Base-by-base conservation (phyloP, 495 filamentous ascomycete species). In the Penicillium angulare region DNA sequence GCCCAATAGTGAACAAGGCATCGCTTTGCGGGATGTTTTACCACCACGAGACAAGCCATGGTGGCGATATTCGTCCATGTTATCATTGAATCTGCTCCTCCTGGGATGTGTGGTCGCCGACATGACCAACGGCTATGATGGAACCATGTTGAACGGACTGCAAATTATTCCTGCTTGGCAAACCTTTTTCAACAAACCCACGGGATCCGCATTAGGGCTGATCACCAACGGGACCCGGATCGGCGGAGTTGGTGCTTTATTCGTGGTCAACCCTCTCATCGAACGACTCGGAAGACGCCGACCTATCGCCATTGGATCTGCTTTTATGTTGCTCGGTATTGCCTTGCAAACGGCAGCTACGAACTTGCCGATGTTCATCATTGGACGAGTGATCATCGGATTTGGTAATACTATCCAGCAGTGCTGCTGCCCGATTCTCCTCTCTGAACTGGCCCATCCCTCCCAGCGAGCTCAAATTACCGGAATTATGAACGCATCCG, bases 391-490 rank as follows among this genome's bases (percentile, higher is more conserved):
- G 3, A n/a, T 54, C 7, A 7, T 54, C 1, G 50, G 50, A 20
- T 15, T 35, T 17, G 43, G 50, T 5, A 50, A 12, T 6, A 46
- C 52, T 1, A 26, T 75, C 71, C 31, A 79, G 81, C 60, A 72
- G 78, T 29, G 72, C 71, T n/a, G 76, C 77, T 24, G 79, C 73
- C 43, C 78, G 77, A 60, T 55, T 17, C 66, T 86, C 44, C 67
- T 85, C 31, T 81, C 78, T 16, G 81, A 86, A 63, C 65, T 85
- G 26, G 74, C 73, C 34, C 80, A 86, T 55, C 79, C 82, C 16
- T 76, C 81, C 58, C 44, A 47, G 24, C 44, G 44, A n/a, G 27
- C 29, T 18, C 21, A 21, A 4, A 36, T 36, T 17, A 34, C 23
- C 13, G 44, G 29, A 5, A 34, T 47, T 12, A 20, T 22, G 12